phyloP scores from a whole-genome alignment of 1,139 yeast species.

The Spathaspora jeffriesii region DNA sequence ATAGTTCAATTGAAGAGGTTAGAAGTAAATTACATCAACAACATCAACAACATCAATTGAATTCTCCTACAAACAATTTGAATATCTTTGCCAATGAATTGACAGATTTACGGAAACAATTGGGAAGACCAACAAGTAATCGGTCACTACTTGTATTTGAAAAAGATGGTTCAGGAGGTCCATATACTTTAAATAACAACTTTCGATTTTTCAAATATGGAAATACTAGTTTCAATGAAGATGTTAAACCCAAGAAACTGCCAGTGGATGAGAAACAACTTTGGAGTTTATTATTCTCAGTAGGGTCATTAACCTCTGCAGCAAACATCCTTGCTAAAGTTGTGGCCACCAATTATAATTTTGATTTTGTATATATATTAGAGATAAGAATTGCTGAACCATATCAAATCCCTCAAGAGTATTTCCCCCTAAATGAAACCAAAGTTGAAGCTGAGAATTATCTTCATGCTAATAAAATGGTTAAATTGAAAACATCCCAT shows the following conservation, averaged over 20 bases:
- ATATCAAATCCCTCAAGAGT: conserved; percentile 37
- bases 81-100: conserved; percentile 19
- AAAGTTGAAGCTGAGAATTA: conserved; percentile 47
- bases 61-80: conserved; percentile 3
- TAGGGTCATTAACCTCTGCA: conserved; percentile 45
- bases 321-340: conserved; percentile 40
- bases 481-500: conserved; percentile 24
- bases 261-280: conserved; percentile 23
- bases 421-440: conserved; percentile 38
- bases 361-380: conserved; percentile 55
- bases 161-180: conserved; percentile 62
- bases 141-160: conserved; percentile 43
- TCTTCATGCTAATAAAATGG: conserved; percentile 34
- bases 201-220: conserved; percentile 36
- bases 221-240: conserved; percentile 13
- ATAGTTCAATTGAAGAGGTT: conserved; percentile 26
- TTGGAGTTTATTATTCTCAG: conserved; percentile 38
- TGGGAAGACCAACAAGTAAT: conserved; percentile 58
- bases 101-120: conserved; percentile 26
- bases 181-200: conserved; percentile 49
- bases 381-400: conserved; percentile 56
- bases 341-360: conserved; percentile 36
- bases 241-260: conserved; percentile 10
- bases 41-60: background rate
- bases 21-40: conserved; percentile 3